Evolutionary conservation across 495 filamentous ascomycete genomes (phyloP).

Genomic region (Aspergillus biplanus): DNA sequence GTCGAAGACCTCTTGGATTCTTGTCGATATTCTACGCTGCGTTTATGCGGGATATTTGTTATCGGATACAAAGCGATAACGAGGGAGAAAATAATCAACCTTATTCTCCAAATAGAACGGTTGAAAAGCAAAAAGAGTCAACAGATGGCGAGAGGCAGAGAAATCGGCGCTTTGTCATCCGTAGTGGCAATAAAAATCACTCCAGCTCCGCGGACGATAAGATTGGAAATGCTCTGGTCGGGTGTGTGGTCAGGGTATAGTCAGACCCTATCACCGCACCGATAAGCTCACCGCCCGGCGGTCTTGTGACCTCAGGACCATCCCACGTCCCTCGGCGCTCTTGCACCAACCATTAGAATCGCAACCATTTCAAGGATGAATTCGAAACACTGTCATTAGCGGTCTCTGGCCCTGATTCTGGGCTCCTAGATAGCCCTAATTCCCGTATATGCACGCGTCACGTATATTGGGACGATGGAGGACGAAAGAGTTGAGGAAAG

Average conservation of each 20-base stretch:
- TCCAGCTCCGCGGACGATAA: slow-evolving; percentile 1
- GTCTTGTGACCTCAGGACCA: slow-evolving; percentile 17
- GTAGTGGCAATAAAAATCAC: slow-evolving; percentile 35
- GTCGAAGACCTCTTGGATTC: neutral
- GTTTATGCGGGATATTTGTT: too few relatives aligned
- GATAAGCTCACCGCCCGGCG: slow-evolving; percentile 43
- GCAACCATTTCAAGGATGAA: too few relatives aligned
- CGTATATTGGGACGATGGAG: too few relatives aligned
- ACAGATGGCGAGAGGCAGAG: slow-evolving; percentile 14
- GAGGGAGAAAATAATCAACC: neutral
- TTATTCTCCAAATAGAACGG: too few relatives aligned
- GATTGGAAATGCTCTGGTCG: slow-evolving; percentile 16
- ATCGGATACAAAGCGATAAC: too few relatives aligned
- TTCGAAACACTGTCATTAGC: too few relatives aligned
- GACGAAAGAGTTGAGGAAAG: too few relatives aligned
- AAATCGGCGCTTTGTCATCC: slow-evolving; percentile 41
- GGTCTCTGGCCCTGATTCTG: too few relatives aligned
- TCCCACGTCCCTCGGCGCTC: neutral
- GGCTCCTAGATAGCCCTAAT: too few relatives aligned
- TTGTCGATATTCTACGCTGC: too few relatives aligned
- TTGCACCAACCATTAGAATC: too few relatives aligned
- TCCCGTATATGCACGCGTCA: too few relatives aligned
- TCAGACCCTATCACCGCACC: slow-evolving; percentile 7
- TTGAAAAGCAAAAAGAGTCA: neutral
- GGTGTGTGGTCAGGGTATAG: neutral